Base-by-base conservation (phyloP, 108 stramenopile species). In the Stephanodiscus minutulus region DNA sequence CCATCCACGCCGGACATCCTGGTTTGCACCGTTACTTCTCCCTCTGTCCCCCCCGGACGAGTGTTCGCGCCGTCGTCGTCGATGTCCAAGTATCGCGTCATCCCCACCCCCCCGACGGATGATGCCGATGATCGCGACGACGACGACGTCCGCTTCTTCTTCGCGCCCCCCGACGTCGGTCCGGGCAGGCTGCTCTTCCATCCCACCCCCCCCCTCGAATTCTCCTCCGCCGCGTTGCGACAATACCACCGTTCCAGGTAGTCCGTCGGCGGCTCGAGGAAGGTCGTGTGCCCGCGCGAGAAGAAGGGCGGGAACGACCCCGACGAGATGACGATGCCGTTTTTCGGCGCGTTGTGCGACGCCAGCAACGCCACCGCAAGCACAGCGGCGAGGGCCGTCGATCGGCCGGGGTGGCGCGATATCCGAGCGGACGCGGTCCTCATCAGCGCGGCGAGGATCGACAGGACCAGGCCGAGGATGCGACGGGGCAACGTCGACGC, bases 311-410 rank as follows among this genome's bases (percentile, higher is more conserved):
- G 48, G 27, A 66, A 68, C 11, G 70, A 46, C 3, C 81, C 73
- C 17, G 58, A 64, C 1, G 88, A 89, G 24, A 91, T 62, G 21
- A 88, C 85, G 25, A 91, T 46, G 11, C 92, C 92, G 46, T 86
- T 88, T 50, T 82, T 64, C 2, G 92, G 92, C 43, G 88, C 85
- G 43, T 77, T 70, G 33, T 81, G 60, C 41, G 66, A 50, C 9
- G 68, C 74, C 31, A 83, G 77, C 2, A 86, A 53, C 1, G 84
- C 28, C 11, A 76, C 48, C 2, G 81, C 10, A 21, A 77, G 17
- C 0, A 64, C 9, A 3, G 72, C 36, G 12, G 73, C 73, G 10
- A 81, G 33, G 12, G 86, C 7, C 17, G 77, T 47, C 60, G 86
- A 87, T 17, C 77, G 75, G 44, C 72, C 73, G 10, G 89, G 92